phyloP scores from a whole-genome alignment of 306 rosid species.

The Mucuna pruriens region DNA sequence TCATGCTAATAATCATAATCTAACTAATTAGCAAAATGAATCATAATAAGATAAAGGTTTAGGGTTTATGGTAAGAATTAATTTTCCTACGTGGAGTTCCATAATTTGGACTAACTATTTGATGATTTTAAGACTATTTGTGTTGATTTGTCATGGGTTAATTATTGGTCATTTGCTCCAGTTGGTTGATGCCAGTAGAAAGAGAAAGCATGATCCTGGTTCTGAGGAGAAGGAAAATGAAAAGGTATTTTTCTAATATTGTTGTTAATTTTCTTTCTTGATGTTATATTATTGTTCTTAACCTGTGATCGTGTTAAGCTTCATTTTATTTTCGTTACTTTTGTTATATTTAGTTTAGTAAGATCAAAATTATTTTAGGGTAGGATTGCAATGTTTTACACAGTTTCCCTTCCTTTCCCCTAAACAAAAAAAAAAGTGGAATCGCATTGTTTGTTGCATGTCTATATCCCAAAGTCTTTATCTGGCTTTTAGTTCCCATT shows the following conservation, averaged over 20 bases:
- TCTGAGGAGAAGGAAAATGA: slow-evolving; percentile 62
- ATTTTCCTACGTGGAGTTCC: not conserved
- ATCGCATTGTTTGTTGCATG: not conserved
- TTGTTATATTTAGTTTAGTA: slow-evolving; percentile 19
- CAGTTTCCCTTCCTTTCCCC: not conserved
- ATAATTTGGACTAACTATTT: not conserved
- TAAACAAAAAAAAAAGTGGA: not conserved
- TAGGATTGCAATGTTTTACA: not conserved
- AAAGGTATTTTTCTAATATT: slow-evolving; percentile 56
- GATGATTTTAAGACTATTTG: slow-evolving; percentile 15
- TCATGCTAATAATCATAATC: too few species aligned
- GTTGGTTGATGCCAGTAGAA: slow-evolving; percentile 39
- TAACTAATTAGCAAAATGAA: too few species aligned
- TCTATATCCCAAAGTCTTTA: not conserved
- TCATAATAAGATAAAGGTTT: too few species aligned
- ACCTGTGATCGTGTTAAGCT: not conserved
- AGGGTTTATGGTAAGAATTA: not conserved
- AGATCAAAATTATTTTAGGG: slow-evolving; percentile 5
- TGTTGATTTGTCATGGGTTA: too few species aligned
- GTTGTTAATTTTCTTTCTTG: slow-evolving; percentile 13
- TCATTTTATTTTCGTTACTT: slow-evolving; percentile 12
- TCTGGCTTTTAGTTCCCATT: slow-evolving; percentile 5
- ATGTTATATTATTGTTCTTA: slow-evolving; percentile 9
- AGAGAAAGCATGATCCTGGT: slow-evolving; percentile 64
- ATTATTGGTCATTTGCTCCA: slow-evolving; percentile 37